Base-by-base conservation (phyloP, 2,329 filamentous ascomycete genomes). In the Exophiala xenobiotica region DNA sequence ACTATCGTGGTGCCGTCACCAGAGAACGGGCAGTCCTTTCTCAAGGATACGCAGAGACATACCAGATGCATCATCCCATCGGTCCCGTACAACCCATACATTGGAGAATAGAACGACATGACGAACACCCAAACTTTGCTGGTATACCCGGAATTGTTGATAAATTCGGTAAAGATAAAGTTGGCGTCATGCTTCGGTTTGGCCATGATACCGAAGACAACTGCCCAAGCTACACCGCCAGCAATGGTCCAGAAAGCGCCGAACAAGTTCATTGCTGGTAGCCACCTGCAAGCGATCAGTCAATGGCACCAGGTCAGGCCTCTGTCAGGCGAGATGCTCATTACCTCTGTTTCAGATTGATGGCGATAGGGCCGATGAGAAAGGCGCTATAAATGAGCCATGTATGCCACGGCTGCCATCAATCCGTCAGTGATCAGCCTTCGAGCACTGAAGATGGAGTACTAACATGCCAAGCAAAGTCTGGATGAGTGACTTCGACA, bases 31-130 rank as follows among this genome's bases (percentile, higher is more conserved):
- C n/a, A n/a, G n/a, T n/a, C n/a, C 27, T 31, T n/a, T 31, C 11
- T 31, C 27, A 46, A 14, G 22, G 18, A 9, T 8, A 22, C 20
- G 20, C 4, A 47, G 38, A 47, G 12, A 41, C 49, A 83, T 0
- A 82, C 79, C 31, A 87, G 65, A 63, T 87, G 85, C 1, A 79
- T 79, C 1, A 82, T 78, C 42, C 81, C 80, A 62, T 88, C 85
- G 0, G 82, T 80, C 1, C 80, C 79, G 8, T 18, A 88, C 78
- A 46, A 79, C 78, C 64, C 81, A 87, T 5, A 85, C 84, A 18
- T 83, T 83, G 61, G 88, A 87, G 22, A 86, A 71, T 65, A 86
- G 81, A 23, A 83, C 80, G 1, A 79, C 71, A 61, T 54, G 29
- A 85, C 69, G 55, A 86, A 86, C 1, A 82, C 81, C 16, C 86